phyloP scores from a whole-genome alignment of 1,284 basidiomycete genomes.

The Entoloma clypeatum region DNA sequence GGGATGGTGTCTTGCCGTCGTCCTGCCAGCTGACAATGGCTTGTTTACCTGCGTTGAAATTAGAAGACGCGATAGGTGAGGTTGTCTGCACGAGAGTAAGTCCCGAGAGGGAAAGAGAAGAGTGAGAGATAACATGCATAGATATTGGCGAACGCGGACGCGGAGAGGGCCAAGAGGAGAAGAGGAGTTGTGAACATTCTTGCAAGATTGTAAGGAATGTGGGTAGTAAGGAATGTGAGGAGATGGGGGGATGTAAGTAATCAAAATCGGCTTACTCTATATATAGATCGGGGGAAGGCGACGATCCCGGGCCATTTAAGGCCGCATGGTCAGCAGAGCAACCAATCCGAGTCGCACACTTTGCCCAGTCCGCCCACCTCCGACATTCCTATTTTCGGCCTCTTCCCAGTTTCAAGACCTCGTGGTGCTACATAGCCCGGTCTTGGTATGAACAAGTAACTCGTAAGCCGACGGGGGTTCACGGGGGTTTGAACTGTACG shows the following conservation, averaged over 20 bases:
- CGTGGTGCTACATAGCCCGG: too few relatives aligned
- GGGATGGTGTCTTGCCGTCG: constrained; percentile 48
- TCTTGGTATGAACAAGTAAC: too few relatives aligned
- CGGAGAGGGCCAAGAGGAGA: constrained; percentile 50
- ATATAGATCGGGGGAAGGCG: too few relatives aligned
- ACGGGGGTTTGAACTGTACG: too few relatives aligned
- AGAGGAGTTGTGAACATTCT: constrained; percentile 50
- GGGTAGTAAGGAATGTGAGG: constrained; percentile 37
- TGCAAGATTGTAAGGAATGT: constrained; percentile 30
- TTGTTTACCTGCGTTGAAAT: constrained; percentile 55
- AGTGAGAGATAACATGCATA: constrained; percentile 43
- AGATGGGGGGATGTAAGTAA: constrained; percentile 20
- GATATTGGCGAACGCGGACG: constrained; percentile 53
- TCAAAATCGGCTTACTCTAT: too few relatives aligned
- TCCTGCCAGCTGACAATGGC: constrained; percentile 71
- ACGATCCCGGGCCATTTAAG: too few relatives aligned
- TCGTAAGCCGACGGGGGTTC: too few relatives aligned
- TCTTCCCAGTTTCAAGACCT: too few relatives aligned
- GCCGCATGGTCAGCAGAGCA: too few relatives aligned
- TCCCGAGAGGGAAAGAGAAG: constrained; percentile 1
- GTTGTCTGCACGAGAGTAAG: constrained; percentile 46
- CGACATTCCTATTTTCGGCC: too few relatives aligned
- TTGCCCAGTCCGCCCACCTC: too few relatives aligned
- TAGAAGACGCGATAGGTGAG: constrained; percentile 48
- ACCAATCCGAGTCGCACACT: too few relatives aligned